phyloP scores from a whole-genome alignment of 805 yeast species.

The Schwanniomyces polymorphus region DNA sequence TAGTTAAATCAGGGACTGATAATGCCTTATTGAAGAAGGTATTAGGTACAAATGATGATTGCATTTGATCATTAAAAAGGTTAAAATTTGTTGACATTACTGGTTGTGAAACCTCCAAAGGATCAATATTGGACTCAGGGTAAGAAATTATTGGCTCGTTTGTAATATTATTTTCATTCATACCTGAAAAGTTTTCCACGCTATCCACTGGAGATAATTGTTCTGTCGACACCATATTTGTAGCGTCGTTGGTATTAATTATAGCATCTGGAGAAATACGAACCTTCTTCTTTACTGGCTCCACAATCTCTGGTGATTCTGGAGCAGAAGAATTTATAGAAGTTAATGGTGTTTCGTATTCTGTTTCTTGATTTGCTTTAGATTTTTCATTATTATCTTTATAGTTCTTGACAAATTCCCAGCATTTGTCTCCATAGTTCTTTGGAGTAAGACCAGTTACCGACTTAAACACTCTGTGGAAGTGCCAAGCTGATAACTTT shows the following conservation, averaged over 20 bases:
- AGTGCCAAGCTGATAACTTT: constrained; percentile 87
- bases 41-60: neutral
- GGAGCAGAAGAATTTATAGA: constrained; percentile 3
- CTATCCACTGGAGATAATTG: neutral
- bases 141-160: neutral
- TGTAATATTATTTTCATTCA: neutral
- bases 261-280: constrained; percentile 7
- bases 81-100: constrained; percentile 10
- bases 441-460: constrained; percentile 87
- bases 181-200: neutral
- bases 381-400: constrained; percentile 17
- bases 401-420: constrained; percentile 49
- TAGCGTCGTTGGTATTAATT: neutral
- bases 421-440: constrained; percentile 84
- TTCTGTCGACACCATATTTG: neutral
- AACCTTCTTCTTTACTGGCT: constrained; percentile 11
- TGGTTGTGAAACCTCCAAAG: constrained; percentile 10
- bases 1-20: constrained; percentile 10
- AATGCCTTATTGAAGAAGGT: constrained; percentile 6
- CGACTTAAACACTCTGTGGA: constrained; percentile 84
- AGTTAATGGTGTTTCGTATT: constrained; percentile 10
- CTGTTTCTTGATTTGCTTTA: neutral
- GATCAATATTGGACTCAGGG: neutral
- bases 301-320: constrained; percentile 5
- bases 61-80: constrained; percentile 5